Evolutionary conservation across 1,284 basidiomycete genomes (phyloP).

Genomic region (Takashimella koratensis): DNA sequence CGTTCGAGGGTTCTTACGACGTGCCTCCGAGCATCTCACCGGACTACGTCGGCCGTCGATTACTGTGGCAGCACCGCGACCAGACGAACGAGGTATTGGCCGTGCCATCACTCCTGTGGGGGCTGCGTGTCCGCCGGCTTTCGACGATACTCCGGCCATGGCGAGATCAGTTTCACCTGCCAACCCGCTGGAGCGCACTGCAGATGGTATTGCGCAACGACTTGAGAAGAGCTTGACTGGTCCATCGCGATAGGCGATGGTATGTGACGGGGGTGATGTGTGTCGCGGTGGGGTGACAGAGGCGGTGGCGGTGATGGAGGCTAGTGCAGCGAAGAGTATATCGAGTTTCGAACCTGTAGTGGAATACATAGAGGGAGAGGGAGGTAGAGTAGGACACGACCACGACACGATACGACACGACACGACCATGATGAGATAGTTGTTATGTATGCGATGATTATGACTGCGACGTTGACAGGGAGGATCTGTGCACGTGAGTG

Average conservation of each 20-base stretch:
- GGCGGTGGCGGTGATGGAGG: no score
- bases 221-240: constrained; percentile 9
- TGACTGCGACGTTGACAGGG: no score
- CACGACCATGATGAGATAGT: no score
- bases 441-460: no score
- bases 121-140: constrained; percentile 17
- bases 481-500: no score
- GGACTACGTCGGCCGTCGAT: constrained; percentile 23
- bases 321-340: no score
- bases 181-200: constrained; percentile 3
- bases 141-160: constrained; percentile 19
- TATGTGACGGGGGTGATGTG: no score
- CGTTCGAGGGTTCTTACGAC: constrained; percentile 24
- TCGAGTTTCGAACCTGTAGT: no score
- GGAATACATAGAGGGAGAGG: no score
- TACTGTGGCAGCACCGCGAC: constrained; percentile 4
- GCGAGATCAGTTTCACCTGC: constrained; percentile 7
- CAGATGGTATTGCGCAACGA: constrained; percentile 13
- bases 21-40: constrained; percentile 36
- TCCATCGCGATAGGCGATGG: neutral
- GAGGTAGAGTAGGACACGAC: no score
- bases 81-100: neutral
- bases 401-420: no score
- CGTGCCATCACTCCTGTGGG: neutral
- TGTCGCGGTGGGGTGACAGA: no score